Evolutionary conservation across 1,284 basidiomycete species (phyloP), one percentile per base, ranked within the genome.

Genomic region (Marasmius sp.): DNA sequence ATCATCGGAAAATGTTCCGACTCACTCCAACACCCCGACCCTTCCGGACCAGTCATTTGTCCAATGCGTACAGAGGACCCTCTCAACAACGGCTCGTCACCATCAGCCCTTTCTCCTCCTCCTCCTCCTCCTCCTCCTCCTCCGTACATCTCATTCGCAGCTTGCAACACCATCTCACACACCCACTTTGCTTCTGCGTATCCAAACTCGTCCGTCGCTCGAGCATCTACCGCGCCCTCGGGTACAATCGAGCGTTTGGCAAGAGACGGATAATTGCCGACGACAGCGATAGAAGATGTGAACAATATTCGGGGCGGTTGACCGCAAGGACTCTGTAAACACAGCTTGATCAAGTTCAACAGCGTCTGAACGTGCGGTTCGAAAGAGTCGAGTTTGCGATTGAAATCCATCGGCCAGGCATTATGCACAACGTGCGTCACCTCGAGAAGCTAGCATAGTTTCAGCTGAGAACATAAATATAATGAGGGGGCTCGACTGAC

Each of bases 131-230:
- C n/a, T n/a, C n/a, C n/a, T n/a, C 27, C 27, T 27, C 27, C 9
- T 6, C 67, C 70, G 62, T 68, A 72, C 18, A 69, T 39, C 57
- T 68, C 63, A 4, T 63, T 60, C 9, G 74, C 73, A 4, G 61
- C 61, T 52, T 54, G 14, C 34, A 54, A n/a, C 37, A 77, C 57
- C n/a, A 64, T 63, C 58, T 78, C 77, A 57, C 74, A 83, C 0
- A 91, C 88, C 88, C 88, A 91, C 73, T 91, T 91, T 60, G 81
- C 84, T 76, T 91, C 88, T 1, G 86, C 85, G 71, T 91, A 91
- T 0, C 89, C 89, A 51, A 72, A 70, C 18, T 70, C 67, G 3
- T 67, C 68, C 3, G 69, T 66, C 22, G 69, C 64, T 1, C 60
- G 60, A 3, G 73, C 67, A 22, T 68, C 69, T 16, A 75, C 64